A percentile compares a stretch with the other conserved stretches of the same genome.
Evolutionary conservation across 495 filamentous ascomycete genomes (phyloP).

Genomic region (Daldinia loculata): DNA sequence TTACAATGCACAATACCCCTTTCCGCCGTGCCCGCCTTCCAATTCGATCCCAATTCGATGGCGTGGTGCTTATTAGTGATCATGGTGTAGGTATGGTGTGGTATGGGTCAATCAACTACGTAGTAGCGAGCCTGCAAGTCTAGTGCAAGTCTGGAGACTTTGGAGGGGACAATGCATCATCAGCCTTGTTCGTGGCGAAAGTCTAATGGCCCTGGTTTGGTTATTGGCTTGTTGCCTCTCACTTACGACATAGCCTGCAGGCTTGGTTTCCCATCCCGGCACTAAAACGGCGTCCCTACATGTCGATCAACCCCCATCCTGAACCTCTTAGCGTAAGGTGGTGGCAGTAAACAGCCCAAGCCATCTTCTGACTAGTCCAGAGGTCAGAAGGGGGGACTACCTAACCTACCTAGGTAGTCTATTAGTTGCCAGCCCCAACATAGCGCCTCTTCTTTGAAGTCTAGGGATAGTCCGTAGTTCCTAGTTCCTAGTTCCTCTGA

Average conservation of each 20-base stretch:
- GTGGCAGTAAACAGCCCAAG: background rate
- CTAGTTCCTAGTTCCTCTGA: conserved; percentile 7
- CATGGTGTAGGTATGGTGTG: background rate
- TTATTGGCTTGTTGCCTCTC: conserved; percentile 40
- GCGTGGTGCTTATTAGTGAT: conserved; percentile 17
- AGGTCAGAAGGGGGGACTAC: background rate
- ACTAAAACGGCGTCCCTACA: conserved; percentile 46
- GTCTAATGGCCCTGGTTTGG: conserved; percentile 32
- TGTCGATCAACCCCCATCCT: conserved; percentile 48
- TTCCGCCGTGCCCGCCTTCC: conserved; percentile 19
- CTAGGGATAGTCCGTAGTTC: background rate
- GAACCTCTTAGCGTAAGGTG: conserved; percentile 27
- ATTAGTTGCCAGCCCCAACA: conserved; percentile 32
- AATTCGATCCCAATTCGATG: conserved; percentile 27
- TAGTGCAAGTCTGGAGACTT: conserved; percentile 11
- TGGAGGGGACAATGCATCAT: conserved; percentile 41
- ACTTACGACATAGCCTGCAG: conserved; percentile 49
- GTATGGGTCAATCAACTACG: conserved; percentile 30
- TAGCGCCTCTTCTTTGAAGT: conserved; percentile 29
- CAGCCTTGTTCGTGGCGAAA: conserved; percentile 43
- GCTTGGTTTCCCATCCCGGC: conserved; percentile 43
- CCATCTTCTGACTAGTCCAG: background rate
- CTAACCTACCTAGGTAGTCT: conserved; percentile 29
- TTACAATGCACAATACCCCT: conserved; percentile 18
- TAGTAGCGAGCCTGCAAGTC: conserved; percentile 32